A percentile compares a stretch with the other conserved stretches of the same genome.
Evolutionary conservation across 2,329 filamentous ascomycete species (phyloP).

Genomic region (Eurotiales sp.): DNA sequence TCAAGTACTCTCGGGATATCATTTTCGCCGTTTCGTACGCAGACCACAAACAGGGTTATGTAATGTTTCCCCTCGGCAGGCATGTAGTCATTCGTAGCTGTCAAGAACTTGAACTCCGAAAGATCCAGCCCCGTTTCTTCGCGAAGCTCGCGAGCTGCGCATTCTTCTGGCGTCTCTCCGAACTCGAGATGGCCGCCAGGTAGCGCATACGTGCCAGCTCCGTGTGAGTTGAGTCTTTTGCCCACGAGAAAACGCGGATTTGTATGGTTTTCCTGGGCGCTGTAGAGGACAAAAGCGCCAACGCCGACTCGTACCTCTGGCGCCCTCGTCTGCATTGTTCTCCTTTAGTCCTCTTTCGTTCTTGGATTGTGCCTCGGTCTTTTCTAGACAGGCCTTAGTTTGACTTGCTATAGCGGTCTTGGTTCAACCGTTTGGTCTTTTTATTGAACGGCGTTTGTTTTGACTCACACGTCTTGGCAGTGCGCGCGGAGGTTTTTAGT

Average conservation of each 20-base stretch:
- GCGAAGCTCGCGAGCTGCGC: constrained; percentile 62
- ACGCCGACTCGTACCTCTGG: constrained; percentile 42
- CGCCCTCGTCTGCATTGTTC: constrained; percentile 10
- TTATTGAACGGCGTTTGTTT: too few species aligned
- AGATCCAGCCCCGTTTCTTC: constrained; percentile 68
- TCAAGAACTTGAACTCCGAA: constrained; percentile 50
- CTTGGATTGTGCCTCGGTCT: too few species aligned
- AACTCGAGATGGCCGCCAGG: constrained; percentile 74
- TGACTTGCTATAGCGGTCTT: too few species aligned
- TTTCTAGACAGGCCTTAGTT: too few species aligned
- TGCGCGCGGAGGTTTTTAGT: too few species aligned
- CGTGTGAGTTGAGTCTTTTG: constrained; percentile 15
- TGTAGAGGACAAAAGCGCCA: constrained; percentile 45
- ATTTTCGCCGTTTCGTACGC: constrained; percentile 45
- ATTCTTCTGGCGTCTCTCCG: constrained; percentile 59
- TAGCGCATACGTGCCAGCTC: constrained; percentile 59
- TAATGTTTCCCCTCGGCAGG: constrained; percentile 63
- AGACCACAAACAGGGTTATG: constrained; percentile 66
- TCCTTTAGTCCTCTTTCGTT: background rate
- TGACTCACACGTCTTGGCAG: too few species aligned
- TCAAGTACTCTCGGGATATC: constrained; percentile 55
- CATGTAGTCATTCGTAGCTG: constrained; percentile 67
- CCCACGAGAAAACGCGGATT: constrained; percentile 15
- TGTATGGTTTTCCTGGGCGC: constrained; percentile 39
- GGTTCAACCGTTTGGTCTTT: too few species aligned